phyloP scores from a whole-genome alignment of 768 basidiomycete species.

The Mycena filopes region DNA sequence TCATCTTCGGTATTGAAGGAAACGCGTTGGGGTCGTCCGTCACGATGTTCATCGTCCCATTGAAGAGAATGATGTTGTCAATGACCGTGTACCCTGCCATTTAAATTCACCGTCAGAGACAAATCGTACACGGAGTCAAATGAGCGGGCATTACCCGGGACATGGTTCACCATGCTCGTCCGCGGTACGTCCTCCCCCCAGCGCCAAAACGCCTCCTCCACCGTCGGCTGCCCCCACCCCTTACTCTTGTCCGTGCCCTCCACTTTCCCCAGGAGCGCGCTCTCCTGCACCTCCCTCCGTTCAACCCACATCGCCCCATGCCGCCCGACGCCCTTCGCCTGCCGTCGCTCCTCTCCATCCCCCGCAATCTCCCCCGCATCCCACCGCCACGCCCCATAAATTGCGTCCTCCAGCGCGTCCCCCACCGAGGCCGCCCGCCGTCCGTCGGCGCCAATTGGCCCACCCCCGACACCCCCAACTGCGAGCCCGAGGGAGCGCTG shows the following conservation, averaged over 20 bases:
- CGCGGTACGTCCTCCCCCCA: constrained; percentile 69
- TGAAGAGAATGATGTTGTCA: constrained; percentile 81
- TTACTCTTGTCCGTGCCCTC: constrained; percentile 32
- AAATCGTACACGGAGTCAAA: background rate
- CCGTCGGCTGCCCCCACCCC: constrained; percentile 47
- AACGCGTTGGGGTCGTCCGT: constrained; percentile 71
- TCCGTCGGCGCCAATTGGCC: constrained; percentile 56
- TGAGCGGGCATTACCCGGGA: constrained; percentile 59
- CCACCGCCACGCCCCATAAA: constrained; percentile 79
- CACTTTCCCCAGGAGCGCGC: too few relatives aligned
- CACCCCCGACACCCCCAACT: constrained; percentile 47
- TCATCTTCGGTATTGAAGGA: constrained; percentile 65
- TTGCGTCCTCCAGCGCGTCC: constrained; percentile 67
- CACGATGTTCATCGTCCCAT: constrained; percentile 80
- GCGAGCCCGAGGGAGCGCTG: constrained; percentile 56
- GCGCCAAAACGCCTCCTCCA: constrained; percentile 62
- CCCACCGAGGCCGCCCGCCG: constrained; percentile 62
- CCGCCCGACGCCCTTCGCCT: constrained; percentile 49
- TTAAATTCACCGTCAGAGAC: background rate
- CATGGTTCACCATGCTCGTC: constrained; percentile 69
- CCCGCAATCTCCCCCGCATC: constrained; percentile 68
- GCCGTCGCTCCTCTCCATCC: constrained; percentile 61
- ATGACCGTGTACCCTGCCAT: constrained; percentile 82
- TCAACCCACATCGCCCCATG: constrained; percentile 59
- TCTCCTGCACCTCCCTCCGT: constrained; percentile 40